A percentile compares a stretch with the other conserved stretches of the same genome.
Conservation (phyloP, 345 rosid genomes). For the Syzygium oleosum region DNA sequence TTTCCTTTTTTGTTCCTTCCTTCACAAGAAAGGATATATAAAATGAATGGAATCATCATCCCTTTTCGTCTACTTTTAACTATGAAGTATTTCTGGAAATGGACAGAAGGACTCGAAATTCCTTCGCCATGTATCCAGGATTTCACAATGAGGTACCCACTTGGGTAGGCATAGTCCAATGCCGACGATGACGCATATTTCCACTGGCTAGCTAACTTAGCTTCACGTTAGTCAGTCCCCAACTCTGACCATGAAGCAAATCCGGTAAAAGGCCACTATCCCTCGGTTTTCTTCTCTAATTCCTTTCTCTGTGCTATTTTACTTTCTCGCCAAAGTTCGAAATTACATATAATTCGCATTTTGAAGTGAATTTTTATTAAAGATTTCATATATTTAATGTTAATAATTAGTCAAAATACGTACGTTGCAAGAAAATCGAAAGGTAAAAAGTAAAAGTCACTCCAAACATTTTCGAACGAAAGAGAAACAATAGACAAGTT, state of each 20-base stretch:
- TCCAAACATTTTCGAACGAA: no score
- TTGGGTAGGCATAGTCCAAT: background rate
- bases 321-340: background rate
- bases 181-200: background rate
- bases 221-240: background rate
- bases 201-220: background rate
- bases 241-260: background rate
- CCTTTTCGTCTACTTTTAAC: background rate
- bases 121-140: background rate
- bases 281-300: background rate
- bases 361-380: background rate
- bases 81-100: background rate
- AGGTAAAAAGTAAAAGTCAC: background rate
- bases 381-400: background rate
- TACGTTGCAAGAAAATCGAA: background rate
- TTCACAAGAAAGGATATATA: background rate
- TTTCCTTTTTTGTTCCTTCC: background rate
- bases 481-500: no score
- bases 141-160: background rate
- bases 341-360: background rate
- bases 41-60: background rate
- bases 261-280: background rate
- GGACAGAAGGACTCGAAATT: background rate
- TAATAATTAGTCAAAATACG: background rate
- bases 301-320: background rate